Percentiles rank a stretch among this genome's conserved stretches.
Evolutionary conservation across 129 eudicot species (phyloP).

Genomic region (Pseudognaphalium luteoalbum): DNA sequence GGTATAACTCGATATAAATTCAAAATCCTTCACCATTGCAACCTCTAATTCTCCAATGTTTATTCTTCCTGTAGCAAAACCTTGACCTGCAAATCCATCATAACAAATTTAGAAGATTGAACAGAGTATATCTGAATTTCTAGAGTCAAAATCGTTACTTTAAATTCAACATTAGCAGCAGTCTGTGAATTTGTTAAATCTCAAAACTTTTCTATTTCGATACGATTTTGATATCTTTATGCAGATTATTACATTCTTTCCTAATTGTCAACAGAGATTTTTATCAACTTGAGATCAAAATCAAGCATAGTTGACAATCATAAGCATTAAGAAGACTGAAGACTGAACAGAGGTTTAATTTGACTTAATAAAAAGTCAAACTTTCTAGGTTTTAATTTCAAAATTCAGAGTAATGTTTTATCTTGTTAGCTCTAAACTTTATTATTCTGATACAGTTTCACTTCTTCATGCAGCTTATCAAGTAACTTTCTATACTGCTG

Average conservation of each 20-base stretch:
- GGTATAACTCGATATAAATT: constrained; percentile 50
- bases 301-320: background rate
- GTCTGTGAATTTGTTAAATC: background rate
- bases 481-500: background rate
- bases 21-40: constrained; percentile 47
- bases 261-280: background rate
- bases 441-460: background rate
- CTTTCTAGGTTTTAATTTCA: background rate
- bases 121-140: constrained; percentile 3
- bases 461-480: background rate
- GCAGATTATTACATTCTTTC: background rate
- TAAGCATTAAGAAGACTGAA: background rate
- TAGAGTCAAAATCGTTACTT: constrained; percentile 9
- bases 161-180: background rate
- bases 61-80: constrained; percentile 73
- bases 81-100: constrained; percentile 54
- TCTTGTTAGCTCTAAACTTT: background rate
- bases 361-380: background rate
- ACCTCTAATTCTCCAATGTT: constrained; percentile 80
- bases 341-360: background rate
- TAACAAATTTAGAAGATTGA: background rate
- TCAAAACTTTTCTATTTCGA: background rate
- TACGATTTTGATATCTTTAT: constrained; percentile 7
- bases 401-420: background rate
- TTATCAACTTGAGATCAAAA: background rate